Evolutionary conservation across 441 rosid species (phyloP).

Genomic region (Bocquillonia castaneifolia): DNA sequence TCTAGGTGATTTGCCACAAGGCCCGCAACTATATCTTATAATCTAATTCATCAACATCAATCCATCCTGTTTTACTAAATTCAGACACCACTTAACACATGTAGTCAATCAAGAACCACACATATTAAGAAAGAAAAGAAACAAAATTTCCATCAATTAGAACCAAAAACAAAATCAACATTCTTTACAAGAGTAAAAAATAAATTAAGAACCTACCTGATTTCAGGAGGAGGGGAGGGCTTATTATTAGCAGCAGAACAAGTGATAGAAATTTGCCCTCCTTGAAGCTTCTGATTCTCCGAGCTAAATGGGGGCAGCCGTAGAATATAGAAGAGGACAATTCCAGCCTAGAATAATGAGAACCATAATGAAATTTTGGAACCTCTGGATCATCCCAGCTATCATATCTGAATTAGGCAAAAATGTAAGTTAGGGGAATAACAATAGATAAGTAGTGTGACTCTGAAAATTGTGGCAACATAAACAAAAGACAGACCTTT

Average conservation of each 20-base stretch:
- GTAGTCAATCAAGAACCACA: too few relatives aligned
- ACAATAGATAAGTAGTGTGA: conserved; percentile 3
- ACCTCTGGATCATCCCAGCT: conserved; percentile 99
- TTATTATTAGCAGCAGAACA: conserved; percentile 55
- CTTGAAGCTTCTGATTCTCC: conserved; percentile 99
- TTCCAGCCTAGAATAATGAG: conserved; percentile 99
- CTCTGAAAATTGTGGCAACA: not conserved
- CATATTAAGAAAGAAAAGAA: not conserved
- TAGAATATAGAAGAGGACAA: conserved; percentile 96
- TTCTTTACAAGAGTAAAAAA: not conserved
- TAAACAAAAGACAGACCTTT: conserved; percentile 50
- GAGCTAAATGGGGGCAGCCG: conserved; percentile 97
- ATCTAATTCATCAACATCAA: too few relatives aligned
- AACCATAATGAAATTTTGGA: conserved; percentile 99
- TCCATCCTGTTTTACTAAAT: too few relatives aligned
- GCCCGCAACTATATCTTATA: too few relatives aligned
- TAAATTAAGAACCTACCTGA: conserved; percentile 34
- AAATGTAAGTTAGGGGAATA: conserved; percentile 15
- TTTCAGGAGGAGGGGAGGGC: conserved; percentile 50
- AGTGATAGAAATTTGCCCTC: conserved; percentile 66
- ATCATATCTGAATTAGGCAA: conserved; percentile 62
- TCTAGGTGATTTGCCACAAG: too few relatives aligned
- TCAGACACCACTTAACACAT: too few relatives aligned
- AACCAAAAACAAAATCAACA: not conserved
- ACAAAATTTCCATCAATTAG: not conserved